A percentile compares a stretch with the other conserved stretches of the same genome.
phyloP scores from a whole-genome alignment of 2,329 filamentous ascomycete species.

The Rosellinia necatrix region DNA sequence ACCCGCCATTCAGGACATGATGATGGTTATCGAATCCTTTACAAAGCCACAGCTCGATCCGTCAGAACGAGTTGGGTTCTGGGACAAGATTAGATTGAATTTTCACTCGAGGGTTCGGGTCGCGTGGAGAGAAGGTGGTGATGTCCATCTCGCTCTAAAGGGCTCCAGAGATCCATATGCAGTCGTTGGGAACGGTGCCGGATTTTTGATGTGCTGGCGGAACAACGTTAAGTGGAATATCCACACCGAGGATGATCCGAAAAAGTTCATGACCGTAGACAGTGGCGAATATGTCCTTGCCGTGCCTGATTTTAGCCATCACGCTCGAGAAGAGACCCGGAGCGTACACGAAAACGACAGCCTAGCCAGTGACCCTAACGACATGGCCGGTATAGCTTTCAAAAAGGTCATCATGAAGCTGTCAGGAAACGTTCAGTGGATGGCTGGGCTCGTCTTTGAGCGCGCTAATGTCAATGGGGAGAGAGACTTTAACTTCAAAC shows the following conservation, averaged over 20 bases:
- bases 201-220: constrained; percentile 98
- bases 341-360: constrained; percentile 60
- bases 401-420: constrained; percentile 99
- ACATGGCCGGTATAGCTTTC: constrained; percentile 79
- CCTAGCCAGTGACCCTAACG: constrained; percentile 64
- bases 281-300: constrained; percentile 95
- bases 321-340: constrained; percentile 70
- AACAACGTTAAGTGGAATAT: constrained; percentile 90
- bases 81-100: constrained; percentile 95
- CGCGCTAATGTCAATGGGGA: constrained; percentile 72
- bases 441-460: constrained; percentile 90
- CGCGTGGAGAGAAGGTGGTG: constrained; percentile 92
- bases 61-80: constrained; percentile 93
- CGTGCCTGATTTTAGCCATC: constrained; percentile 88
- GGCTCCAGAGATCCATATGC: constrained; percentile 90
- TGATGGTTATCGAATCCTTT: constrained; percentile 98
- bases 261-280: constrained; percentile 92
- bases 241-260: constrained; percentile 82
- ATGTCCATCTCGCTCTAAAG: constrained; percentile 92
- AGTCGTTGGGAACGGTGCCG: constrained; percentile 88
- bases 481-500: constrained; percentile 85
- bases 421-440: constrained; percentile 93
- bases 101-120: constrained; percentile 91
- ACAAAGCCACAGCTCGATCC: constrained; percentile 94
- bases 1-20: constrained; percentile 98